Evolutionary conservation across 1,284 basidiomycete genomes (phyloP).

Genomic region (Moesziomyces parantarcticus): DNA sequence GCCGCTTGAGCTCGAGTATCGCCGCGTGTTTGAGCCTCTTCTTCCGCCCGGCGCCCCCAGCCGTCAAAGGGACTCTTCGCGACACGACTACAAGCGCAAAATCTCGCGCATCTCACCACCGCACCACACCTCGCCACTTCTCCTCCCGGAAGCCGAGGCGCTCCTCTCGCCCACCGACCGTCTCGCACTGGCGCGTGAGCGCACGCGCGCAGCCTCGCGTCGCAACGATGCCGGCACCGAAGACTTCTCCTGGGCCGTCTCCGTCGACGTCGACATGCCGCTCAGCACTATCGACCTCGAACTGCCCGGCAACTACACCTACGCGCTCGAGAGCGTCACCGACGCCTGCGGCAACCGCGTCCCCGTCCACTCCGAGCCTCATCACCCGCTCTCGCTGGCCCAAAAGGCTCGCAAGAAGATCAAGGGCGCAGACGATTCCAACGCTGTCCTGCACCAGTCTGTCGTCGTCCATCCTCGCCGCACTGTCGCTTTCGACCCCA

Average conservation of each 20-base stretch:
- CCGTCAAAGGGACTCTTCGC: slow-evolving; percentile 16
- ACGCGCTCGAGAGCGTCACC: slow-evolving; percentile 52
- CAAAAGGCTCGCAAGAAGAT: slow-evolving; percentile 45
- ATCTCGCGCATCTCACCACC: slow-evolving; percentile 50
- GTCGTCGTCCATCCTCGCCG: slow-evolving; percentile 82
- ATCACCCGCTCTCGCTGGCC: slow-evolving; percentile 18
- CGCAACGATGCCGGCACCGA: slow-evolving; percentile 17
- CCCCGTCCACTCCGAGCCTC: slow-evolving; percentile 8
- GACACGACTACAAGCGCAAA: slow-evolving; percentile 27
- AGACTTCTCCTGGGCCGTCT: slow-evolving; percentile 53
- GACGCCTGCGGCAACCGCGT: slow-evolving; percentile 64
- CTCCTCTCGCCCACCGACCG: slow-evolving; percentile 35
- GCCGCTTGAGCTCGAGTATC: slow-evolving; percentile 60
- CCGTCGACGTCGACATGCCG: slow-evolving; percentile 51
- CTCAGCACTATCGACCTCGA: slow-evolving; percentile 55
- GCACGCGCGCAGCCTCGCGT: slow-evolving; percentile 32
- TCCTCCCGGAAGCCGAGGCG: slow-evolving; percentile 40
- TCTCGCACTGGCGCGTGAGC: slow-evolving; percentile 37
- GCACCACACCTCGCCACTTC: slow-evolving; percentile 45
- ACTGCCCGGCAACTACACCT: slow-evolving; percentile 53
- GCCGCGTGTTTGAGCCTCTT: slow-evolving; percentile 34
- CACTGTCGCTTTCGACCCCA: slow-evolving; percentile 76
- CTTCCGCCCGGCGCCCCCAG: slow-evolving; percentile 1
- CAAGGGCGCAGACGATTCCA: slow-evolving; percentile 15
- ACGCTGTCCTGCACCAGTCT: slow-evolving; percentile 68